Evolutionary conservation across 148 eudicot genomes (phyloP), one percentile per base, ranked within the genome.

Genomic region (Rhododendron henanense): DNA sequence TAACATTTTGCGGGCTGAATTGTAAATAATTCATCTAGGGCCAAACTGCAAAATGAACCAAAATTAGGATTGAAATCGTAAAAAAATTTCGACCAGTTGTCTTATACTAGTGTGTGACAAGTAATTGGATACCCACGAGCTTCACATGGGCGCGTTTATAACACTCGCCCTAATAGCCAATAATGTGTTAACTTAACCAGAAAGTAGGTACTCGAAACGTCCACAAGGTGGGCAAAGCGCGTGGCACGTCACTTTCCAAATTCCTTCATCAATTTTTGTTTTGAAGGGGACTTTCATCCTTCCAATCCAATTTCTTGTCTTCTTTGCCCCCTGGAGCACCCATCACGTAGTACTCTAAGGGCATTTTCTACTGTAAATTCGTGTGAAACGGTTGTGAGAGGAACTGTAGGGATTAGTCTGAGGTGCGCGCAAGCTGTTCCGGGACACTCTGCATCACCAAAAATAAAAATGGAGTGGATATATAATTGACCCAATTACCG

Each of bases 51-150:
- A 53, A 25, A 25, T 65, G 10, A 11, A 0, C 74, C 33, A 67
- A 67, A 67, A 25, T 9, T 67, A 67, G 74, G 33, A 28, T 0
- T 10, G 11, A 67, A 1, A 10, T 67, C 33, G 74, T 67, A 67
- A 78, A 76, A 78, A 18, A 23, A 10, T 78, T 69, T 48, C 50
- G 37, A 8, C 85, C 50, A 7, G 78, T 83, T 83, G 85, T 83
- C 74, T 33, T 16, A 33, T 37, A 31, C 31, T 31, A 31, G 0
- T 31, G 74, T 37, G 39, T 19, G 65, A 80, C 63, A 61, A 80
- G 39, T 31, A 5, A 50, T 15, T 31, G 3, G 35, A 28, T 10
- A 0, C 61, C 45, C 83, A 80, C 63, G 63, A 6, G 18, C 83
- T 51, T 1, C 35, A 5, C 5, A 0, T 51, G 11, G 18, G 63